Conservation (phyloP, 345 rosid species). For the Anacardium occidentale region DNA sequence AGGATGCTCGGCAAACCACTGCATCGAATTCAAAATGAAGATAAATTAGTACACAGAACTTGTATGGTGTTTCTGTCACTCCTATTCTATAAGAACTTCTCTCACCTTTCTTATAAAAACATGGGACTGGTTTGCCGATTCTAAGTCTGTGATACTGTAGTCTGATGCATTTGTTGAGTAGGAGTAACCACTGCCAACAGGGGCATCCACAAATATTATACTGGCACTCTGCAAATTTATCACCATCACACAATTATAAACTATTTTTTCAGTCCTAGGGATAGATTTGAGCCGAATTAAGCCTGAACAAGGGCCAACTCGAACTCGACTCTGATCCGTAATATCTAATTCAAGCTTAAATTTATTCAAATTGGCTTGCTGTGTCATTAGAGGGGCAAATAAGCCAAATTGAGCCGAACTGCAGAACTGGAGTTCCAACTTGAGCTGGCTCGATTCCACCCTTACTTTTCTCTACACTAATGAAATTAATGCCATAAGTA, state of each 20-base stretch:
- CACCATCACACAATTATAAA: neutral
- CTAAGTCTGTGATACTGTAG: conserved; percentile 10
- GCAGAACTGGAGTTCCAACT: no score
- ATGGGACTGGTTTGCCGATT: conserved; percentile 2
- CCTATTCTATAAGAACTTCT: neutral
- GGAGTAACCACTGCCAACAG: conserved; percentile 26
- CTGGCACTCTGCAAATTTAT: conserved; percentile 18
- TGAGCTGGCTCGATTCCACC: no score
- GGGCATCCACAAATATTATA: conserved; percentile 24
- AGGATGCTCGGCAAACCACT: conserved; percentile 26
- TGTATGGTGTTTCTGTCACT: neutral
- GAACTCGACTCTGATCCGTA: no score
- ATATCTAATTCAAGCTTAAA: no score
- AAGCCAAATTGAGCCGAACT: no score
- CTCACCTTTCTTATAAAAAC: conserved; percentile 18
- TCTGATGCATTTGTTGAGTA: conserved; percentile 16
- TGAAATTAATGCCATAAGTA: neutral
- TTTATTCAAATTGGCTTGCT: no score
- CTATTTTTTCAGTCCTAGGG: neutral
- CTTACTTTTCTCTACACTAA: neutral
- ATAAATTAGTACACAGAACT: neutral
- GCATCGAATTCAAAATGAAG: neutral
- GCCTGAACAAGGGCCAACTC: no score
- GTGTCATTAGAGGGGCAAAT: no score
- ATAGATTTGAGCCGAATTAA: no score